Evolutionary conservation across 176 grass and related monocot genomes (phyloP), one percentile per base, ranked within the genome.

Genomic region (Cenchrus americanus): DNA sequence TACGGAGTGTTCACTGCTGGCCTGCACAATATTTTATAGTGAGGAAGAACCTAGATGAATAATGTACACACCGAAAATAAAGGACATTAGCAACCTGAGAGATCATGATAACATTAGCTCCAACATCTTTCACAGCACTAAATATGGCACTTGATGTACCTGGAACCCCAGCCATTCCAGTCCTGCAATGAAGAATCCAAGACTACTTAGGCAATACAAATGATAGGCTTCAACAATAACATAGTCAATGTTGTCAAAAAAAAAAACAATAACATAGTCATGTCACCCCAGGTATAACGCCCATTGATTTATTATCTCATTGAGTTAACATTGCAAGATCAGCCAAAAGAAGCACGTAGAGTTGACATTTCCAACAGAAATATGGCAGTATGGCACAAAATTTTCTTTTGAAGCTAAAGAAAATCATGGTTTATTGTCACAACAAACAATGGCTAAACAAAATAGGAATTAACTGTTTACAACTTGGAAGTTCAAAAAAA

Each of bases 101-200:
- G 80, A 98, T 98, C 96, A 98, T 98, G 85, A 95, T 95, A 91
- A 98, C 96, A 83, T 98, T 98, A 88, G 96, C 96, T 80, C 91
- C 93, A 77, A 98, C 96, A 75, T 95, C 93, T 90, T 95, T 98
- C 43, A 90, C 93, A 90, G 87, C 66, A 77, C 85, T 80, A 90
- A 98, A 98, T 77, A 98, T 98, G 71, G 87, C 73, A 90, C 89
- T 95, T 73, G 96, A 80, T 90, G 96, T 98, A 83, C 93, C 96
- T 80, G 96, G 96, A 87, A 98, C 93, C 73, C 96, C 96, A 51
- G 96, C 96, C 96, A 98, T 98, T 93, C 96, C 96, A 88, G 93
- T 98, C 89, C 96, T 98, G 86, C 80, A 87, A 51, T 71, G 70
- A 83, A 87, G 51, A 86, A 75, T 57, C 73, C 4, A 23, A 53